Evolutionary conservation across 1,284 basidiomycete genomes (phyloP).

Genomic region (Exobasidium rhododendri): DNA sequence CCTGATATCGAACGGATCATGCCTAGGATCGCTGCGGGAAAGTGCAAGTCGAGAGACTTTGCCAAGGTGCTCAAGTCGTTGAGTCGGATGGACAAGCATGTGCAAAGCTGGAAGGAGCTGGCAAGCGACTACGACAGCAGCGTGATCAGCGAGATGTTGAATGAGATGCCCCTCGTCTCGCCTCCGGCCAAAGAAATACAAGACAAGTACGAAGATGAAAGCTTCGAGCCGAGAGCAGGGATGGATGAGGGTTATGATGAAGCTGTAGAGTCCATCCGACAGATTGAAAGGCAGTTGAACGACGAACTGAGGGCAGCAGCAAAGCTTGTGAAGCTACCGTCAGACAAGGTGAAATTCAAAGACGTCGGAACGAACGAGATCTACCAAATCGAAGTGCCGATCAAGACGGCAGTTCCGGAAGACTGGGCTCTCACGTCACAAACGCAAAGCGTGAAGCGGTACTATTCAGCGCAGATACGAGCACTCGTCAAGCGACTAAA

Average conservation of each 20-base stretch:
- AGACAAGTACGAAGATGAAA: conserved; percentile 39
- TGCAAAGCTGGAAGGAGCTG: conserved; percentile 17
- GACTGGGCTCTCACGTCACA: conserved; percentile 47
- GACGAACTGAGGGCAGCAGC: conserved; percentile 33
- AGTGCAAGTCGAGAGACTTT: conserved; percentile 51
- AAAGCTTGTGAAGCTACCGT: conserved; percentile 33
- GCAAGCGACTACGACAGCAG: conserved; percentile 24
- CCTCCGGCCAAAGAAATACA: conserved; percentile 34
- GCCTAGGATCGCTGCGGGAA: conserved; percentile 48
- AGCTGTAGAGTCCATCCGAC: conserved; percentile 32
- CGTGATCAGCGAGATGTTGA: conserved; percentile 29
- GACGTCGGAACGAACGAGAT: conserved; percentile 54
- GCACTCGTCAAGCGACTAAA: conserved; percentile 52
- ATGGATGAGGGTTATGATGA: conserved; percentile 41
- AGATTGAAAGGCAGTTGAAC: conserved; percentile 43
- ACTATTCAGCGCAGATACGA: conserved; percentile 48
- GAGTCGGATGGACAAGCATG: conserved; percentile 20
- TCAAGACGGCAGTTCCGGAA: conserved; percentile 43
- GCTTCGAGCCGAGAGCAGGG: conserved; percentile 41
- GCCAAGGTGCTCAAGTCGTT: conserved; percentile 44
- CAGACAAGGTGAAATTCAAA: conserved; percentile 45
- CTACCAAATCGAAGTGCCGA: conserved; percentile 52
- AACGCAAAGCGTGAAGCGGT: conserved; percentile 50
- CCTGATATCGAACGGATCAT: conserved; percentile 52
- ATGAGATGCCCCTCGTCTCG: conserved; percentile 40